Evolutionary conservation across 139 green algal species (phyloP).

Genomic region (Coelastrella sp.): DNA sequence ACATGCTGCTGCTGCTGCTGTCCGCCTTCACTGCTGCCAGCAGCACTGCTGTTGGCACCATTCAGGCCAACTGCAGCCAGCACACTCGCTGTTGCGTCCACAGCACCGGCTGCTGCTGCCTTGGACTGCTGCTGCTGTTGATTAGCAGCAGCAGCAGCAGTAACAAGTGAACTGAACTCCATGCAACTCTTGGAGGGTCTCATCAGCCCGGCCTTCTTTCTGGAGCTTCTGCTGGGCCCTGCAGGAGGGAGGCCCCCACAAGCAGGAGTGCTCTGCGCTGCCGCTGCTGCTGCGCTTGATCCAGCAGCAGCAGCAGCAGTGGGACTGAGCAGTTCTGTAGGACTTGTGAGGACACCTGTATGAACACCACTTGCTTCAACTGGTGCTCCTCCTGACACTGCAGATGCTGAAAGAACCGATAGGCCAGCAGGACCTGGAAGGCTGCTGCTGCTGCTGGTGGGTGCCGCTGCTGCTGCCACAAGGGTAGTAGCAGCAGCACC

Average conservation of each 20-base stretch:
- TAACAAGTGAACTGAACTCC: conserved; percentile 19
- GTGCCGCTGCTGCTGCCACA: neutral
- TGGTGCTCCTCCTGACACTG: neutral
- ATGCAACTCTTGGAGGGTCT: conserved; percentile 6
- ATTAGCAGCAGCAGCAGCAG: neutral
- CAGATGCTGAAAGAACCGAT: neutral
- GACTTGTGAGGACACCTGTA: neutral
- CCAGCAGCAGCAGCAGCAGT: neutral
- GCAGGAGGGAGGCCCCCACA: conserved; percentile 1
- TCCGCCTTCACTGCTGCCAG: neutral
- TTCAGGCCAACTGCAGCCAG: neutral
- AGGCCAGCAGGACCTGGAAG: neutral
- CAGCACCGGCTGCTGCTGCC: neutral
- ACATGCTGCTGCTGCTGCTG: conserved; percentile 7
- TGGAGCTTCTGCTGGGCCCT: neutral
- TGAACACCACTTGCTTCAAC: neutral
- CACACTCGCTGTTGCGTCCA: neutral
- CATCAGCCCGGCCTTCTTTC: neutral
- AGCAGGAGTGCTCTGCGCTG: neutral
- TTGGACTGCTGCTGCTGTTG: neutral
- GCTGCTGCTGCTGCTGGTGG: neutral
- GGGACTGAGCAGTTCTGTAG: no score
- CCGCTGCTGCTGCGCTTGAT: neutral
- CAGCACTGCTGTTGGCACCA: neutral
- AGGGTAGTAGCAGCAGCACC: neutral